A percentile compares a stretch with the other conserved stretches of the same genome.
Conservation (phyloP, 495 filamentous ascomycete species). For the Hyphodiscus hymeniophilus region DNA sequence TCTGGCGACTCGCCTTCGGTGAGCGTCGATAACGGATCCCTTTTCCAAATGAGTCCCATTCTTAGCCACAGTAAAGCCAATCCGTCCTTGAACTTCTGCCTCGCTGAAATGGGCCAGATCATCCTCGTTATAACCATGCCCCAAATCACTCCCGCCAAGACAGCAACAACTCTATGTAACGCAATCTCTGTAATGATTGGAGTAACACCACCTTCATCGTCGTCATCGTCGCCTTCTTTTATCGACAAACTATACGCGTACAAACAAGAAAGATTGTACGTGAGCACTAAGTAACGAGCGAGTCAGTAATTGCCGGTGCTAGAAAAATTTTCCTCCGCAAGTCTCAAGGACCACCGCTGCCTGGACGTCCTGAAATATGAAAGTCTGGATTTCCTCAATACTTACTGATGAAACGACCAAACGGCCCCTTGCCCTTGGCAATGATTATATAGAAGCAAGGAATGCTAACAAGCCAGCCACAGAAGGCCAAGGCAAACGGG, state of each 20-base stretch:
- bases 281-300: too few species aligned
- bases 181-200: conserved; percentile 84
- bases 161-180: conserved; percentile 83
- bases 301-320: too few species aligned
- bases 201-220: conserved; percentile 76
- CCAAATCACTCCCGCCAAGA: conserved; percentile 83
- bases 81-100: conserved; percentile 77
- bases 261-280: conserved; percentile 93
- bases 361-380: too few species aligned
- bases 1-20: conserved; percentile 44
- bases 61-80: conserved; percentile 81
- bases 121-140: conserved; percentile 82
- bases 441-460: conserved; percentile 86
- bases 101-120: conserved; percentile 88
- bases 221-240: conserved; percentile 61
- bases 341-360: too few species aligned
- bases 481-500: conserved; percentile 59
- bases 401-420: conserved; percentile 87
- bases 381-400: too few species aligned
- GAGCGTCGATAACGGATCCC: conserved; percentile 78
- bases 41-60: conserved; percentile 93
- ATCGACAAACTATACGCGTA: conserved; percentile 89
- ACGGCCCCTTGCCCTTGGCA: conserved; percentile 72
- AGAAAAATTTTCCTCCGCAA: too few species aligned
- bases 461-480: conserved; percentile 73